Evolutionary conservation across 805 yeast species (phyloP), one percentile per base, ranked within the genome.

Genomic region (Candida piceae): DNA sequence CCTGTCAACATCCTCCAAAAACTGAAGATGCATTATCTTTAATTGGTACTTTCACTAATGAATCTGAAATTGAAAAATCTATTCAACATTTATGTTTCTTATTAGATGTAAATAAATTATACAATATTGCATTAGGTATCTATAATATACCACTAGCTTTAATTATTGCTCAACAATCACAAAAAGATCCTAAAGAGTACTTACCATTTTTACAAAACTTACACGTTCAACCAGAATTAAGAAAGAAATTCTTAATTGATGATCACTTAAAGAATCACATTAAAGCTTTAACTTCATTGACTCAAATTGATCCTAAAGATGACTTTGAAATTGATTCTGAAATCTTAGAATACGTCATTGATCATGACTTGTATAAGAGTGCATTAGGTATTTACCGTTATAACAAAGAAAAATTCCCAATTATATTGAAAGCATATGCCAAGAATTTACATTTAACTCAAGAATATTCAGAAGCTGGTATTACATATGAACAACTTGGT

Each of bases 121-220:
- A 90, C 61, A 72, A 79, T 32, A 78, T 80, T 15, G 84, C 97
- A 0, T 70, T 93, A 40, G 83, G 94, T 2, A 64, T 84, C 16
- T 93, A 93, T 53, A 83, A 93, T 55, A 79, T 93, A 29, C 79
- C 80, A 39, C 66, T 90, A 50, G 76, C 97, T 0, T 69, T 93
- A 39, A 70, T 74, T 10, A 80, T 93, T 41, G 98, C 98, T 0
- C 97, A 94, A 57, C 93, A 88, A 53, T 88, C 97, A 0, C 97
- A 90, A 60, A 89, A 83, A 70, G 99, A 93, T 63, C 99, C 99
- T 17, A 87, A 89, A 53, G 99, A 93, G 60, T 93, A 93, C 50
- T 65, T 93, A 35, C 96, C 98, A 35, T 93, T 93, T 60, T 69
- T 93, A 46, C 95, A 87, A 53, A 72, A 78, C 32, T 66, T 93